Evolutionary conservation across 176 grass and related monocot species (phyloP), one percentile per base, ranked within the genome.

Genomic region (Oryza glumipatula): DNA sequence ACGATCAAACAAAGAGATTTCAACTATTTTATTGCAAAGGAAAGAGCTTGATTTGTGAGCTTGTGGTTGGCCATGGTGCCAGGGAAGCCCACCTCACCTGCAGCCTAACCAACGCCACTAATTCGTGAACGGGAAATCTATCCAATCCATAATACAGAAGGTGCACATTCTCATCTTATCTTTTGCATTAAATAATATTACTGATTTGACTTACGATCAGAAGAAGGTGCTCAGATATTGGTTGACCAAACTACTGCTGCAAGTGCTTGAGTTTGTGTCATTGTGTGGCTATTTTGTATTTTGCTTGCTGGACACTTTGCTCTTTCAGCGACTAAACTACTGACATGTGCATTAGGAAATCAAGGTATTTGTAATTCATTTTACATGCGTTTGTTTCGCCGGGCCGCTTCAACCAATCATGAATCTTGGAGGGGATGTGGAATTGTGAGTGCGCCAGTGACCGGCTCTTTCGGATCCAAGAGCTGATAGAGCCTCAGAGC

Each of bases 231-330:
- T 11, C 16, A 16, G n/a, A 26, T 22, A 79, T 43, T 84, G 85
- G 49, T 87, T 91, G 85, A 91, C 81, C 63, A 69, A 13, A 44
- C 38, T 74, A 23, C 66, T 16, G n/a, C 83, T 30, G 61, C 76
- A 49, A 13, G 45, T 49, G 9, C 12, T 15, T 58, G 16, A 8
- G 83, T 13, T 10, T 41, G 10, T 74, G 73, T 70, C 70, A 47
- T 24, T 36, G 11, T 79, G 84, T 80, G 76, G 69, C 19, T 66
- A 48, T 84, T 90, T 61, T 72, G 28, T 38, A 74, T 16, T 51
- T 14, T 30, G 67, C 46, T 38, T 38, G 46, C 30, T 43, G 51
- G 43, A n/a, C 33, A 67, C 7, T 68, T 73, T 11, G 24, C 15
- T 46, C 49, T 58, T 68, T 17, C 10, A 19, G 17, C 39, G 13